phyloP scores from a whole-genome alignment of 108 stramenopile genomes.

The Aurantiochytrium sp. region DNA sequence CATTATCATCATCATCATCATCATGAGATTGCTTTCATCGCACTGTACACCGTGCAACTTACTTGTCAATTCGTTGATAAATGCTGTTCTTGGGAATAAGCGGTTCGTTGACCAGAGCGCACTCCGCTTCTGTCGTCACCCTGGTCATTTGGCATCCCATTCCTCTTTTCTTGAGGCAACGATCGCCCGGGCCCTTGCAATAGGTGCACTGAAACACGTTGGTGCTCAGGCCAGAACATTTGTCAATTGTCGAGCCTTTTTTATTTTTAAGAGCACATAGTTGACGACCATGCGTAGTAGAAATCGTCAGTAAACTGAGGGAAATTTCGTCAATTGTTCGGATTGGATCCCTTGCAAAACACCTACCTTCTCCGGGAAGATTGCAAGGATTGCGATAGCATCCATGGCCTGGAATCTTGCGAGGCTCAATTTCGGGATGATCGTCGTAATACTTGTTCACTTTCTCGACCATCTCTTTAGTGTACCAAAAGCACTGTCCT shows the following conservation, averaged over 20 bases:
- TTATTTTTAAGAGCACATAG: background rate
- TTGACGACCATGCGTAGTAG: no score
- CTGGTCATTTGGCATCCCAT: background rate
- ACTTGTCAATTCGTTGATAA: background rate
- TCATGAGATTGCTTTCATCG: background rate
- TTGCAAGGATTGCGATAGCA: constrained; percentile 15
- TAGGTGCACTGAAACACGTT: background rate
- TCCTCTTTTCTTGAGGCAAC: background rate
- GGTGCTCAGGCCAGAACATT: background rate
- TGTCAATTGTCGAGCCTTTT: background rate
- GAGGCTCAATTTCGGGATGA: background rate
- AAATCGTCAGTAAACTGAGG: background rate
- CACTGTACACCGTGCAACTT: background rate
- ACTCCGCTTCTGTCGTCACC: background rate
- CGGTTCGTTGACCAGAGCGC: background rate
- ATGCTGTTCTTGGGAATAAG: background rate
- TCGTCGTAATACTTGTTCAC: background rate
- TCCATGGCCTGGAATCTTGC: background rate
- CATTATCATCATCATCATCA: background rate
- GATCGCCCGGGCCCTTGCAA: background rate
- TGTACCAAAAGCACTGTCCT: constrained; percentile 3
- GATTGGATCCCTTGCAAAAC: background rate
- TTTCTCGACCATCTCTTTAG: background rate
- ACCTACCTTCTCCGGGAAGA: background rate
- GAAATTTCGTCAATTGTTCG: background rate